Evolutionary conservation across 2,329 filamentous ascomycete genomes (phyloP), one percentile per base, ranked within the genome.

Genomic region (Teratosphaeriaceae sp.): DNA sequence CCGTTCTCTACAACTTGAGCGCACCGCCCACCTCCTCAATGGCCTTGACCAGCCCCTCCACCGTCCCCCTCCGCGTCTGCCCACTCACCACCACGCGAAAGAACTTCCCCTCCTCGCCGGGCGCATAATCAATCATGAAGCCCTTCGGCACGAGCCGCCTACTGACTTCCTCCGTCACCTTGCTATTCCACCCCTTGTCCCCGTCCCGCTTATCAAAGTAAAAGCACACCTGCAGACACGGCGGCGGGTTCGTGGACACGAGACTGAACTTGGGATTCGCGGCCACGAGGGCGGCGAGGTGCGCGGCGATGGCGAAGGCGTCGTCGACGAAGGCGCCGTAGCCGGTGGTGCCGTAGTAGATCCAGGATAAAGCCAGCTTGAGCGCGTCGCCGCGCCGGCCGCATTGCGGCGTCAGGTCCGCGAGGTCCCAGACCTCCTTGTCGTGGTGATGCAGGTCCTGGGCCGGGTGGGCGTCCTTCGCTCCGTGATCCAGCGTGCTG

Each of bases 221-320:
- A 64, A 97, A 97, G 70, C 90, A 96, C 18, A 97, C 85, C 67
- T 97, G 92, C 61, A 95, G 69, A 66, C 90, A 97, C 0, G 87
- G 86, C 36, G 89, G 82, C 20, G 88, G 85, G 55, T 85, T 82
- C 43, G 78, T 73, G 9, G 80, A 85, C 2, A 95, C 78, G 13
- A 94, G 71, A 15, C 77, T 68, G 54, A 97, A 84, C 53, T 85
- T 70, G 0, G 67, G 60, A 31, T 73, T 72, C 12, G 67, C 36
- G 4, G 70, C 64, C 2, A 96, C 60, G 1, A 81, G 64, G 0
- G 59, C 60, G 1, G 83, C 79, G n/a, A 97, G 71, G 53, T 86
- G 74, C 3, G 73, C 70, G 0, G 88, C 88, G 47, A 79, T 74
- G 8, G 72, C 74, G 58, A 90, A 94, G 0, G 85, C 89, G 23